A percentile compares a stretch with the other conserved stretches of the same genome.
These are phyloP conservation scores for Fallopia convolvulus DNA, from an alignment of 148 eudicot species.

Conservation along the genomic window DNA sequence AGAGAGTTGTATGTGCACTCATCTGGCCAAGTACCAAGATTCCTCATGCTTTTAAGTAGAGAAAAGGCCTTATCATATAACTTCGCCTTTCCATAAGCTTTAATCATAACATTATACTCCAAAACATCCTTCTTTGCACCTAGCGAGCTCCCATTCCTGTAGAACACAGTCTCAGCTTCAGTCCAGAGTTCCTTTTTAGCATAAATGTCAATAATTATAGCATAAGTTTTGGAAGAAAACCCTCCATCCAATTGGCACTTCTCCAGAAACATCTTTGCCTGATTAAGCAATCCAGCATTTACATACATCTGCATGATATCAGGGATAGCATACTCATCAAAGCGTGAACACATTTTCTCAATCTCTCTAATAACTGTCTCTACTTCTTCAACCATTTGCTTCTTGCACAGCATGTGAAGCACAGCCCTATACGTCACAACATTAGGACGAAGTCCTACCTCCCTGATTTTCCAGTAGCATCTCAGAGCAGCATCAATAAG, in stretches of 20 bases:
- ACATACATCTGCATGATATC: slow-evolving; percentile 67
- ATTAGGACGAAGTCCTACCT: slow-evolving; percentile 68
- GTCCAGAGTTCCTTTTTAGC: slow-evolving; percentile 74
- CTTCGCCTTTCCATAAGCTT: slow-evolving; percentile 75
- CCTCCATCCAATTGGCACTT: slow-evolving; percentile 31
- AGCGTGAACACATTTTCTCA: slow-evolving; percentile 27
- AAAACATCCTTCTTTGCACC: slow-evolving; percentile 53
- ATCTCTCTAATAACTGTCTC: slow-evolving; percentile 59
- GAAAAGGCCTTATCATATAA: slow-evolving; percentile 67
- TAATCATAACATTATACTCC: slow-evolving; percentile 81
- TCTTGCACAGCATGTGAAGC: slow-evolving; percentile 50
- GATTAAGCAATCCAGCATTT: slow-evolving; percentile 41
- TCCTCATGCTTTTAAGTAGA: slow-evolving; percentile 69
- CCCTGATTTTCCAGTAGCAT: slow-evolving; percentile 57
- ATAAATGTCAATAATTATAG: slow-evolving; percentile 69
- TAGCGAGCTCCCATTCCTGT: slow-evolving; percentile 30
- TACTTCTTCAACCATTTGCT: slow-evolving; percentile 52
- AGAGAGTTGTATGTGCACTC: slow-evolving; percentile 76
- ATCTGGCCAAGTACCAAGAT: slow-evolving; percentile 82
- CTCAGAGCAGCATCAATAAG: slow-evolving; percentile 47
- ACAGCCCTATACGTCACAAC: slow-evolving; percentile 63
- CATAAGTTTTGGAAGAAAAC: slow-evolving; percentile 52
- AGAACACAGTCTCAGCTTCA: slow-evolving; percentile 76
- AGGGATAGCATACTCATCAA: slow-evolving; percentile 68
- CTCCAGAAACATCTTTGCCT: slow-evolving; percentile 36